These are phyloP conservation scores for Trapa incisa DNA, from an alignment of 345 rosid species.

Conservation along the genomic window DNA sequence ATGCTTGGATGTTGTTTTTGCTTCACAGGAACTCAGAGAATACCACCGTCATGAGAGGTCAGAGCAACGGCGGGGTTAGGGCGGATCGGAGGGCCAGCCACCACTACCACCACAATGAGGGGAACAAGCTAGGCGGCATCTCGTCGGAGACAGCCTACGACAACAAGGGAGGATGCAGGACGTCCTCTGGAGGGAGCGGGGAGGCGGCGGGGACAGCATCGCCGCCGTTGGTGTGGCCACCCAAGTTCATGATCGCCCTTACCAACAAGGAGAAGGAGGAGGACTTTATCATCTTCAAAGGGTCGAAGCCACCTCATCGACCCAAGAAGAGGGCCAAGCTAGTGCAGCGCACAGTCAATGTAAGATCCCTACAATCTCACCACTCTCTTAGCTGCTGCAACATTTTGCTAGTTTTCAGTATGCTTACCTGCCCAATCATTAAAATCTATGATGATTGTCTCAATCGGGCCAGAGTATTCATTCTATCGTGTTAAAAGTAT, in stretches of 20 bases:
- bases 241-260: conserved; percentile 56
- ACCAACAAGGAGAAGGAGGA: conserved; percentile 79
- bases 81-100: conserved; percentile 30
- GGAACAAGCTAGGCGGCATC: conserved; percentile 25
- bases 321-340: conserved; percentile 68
- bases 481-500: no score
- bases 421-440: no score
- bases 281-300: conserved; percentile 60
- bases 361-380: conserved; percentile 17
- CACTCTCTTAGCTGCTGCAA: background rate
- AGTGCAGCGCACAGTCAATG: conserved; percentile 63
- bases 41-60: conserved; percentile 53
- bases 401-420: no score
- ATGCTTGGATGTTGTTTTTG: background rate
- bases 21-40: conserved; percentile 42
- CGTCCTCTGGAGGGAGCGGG: conserved; percentile 57
- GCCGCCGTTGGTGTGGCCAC: conserved; percentile 42
- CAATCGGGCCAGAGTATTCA: no score
- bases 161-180: conserved; percentile 34
- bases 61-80: conserved; percentile 38
- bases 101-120: conserved; percentile 11
- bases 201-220: conserved; percentile 13
- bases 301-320: conserved; percentile 64
- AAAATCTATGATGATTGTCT: no score
- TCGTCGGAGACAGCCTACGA: conserved; percentile 53